phyloP scores from a whole-genome alignment of 1,284 basidiomycete genomes.

The Gymnopus androsaceus region DNA sequence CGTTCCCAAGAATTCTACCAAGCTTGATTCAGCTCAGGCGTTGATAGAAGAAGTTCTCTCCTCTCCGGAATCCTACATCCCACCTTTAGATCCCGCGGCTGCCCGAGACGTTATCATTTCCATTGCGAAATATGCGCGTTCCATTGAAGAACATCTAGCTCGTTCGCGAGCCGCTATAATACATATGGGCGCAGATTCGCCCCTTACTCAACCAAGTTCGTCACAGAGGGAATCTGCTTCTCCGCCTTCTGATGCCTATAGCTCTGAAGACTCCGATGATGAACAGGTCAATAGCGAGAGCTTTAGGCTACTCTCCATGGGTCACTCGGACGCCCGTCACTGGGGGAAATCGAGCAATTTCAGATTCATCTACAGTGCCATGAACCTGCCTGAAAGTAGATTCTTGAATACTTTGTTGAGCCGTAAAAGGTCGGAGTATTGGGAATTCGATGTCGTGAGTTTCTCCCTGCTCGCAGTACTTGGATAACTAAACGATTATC shows the following conservation, averaged over 20 bases:
- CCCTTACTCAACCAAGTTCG: neutral
- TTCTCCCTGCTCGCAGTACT: too few relatives aligned
- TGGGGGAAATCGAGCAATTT: conserved; percentile 54
- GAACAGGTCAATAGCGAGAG: neutral
- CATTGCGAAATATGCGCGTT: conserved; percentile 13
- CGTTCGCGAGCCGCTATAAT: neutral
- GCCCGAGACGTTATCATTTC: conserved; percentile 10
- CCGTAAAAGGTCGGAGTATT: conserved; percentile 21
- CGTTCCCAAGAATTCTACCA: neutral
- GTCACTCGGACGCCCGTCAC: conserved; percentile 5
- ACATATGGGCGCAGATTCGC: neutral
- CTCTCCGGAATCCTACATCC: neutral
- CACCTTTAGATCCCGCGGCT: conserved; percentile 18
- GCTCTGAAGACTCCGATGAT: neutral
- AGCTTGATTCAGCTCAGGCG: neutral
- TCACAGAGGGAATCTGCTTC: neutral
- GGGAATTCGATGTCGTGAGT: conserved; percentile 22
- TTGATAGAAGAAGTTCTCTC: conserved; percentile 8
- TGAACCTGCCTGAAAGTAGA: conserved; percentile 36
- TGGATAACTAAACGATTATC: too few relatives aligned
- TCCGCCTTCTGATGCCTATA: neutral
- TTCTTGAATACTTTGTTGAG: neutral
- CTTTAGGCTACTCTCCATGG: neutral
- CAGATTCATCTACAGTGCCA: conserved; percentile 48
- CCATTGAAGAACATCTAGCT: conserved; percentile 1